Base-by-base conservation (phyloP, 2,329 filamentous ascomycete species). In the Talaromyces piceae region DNA sequence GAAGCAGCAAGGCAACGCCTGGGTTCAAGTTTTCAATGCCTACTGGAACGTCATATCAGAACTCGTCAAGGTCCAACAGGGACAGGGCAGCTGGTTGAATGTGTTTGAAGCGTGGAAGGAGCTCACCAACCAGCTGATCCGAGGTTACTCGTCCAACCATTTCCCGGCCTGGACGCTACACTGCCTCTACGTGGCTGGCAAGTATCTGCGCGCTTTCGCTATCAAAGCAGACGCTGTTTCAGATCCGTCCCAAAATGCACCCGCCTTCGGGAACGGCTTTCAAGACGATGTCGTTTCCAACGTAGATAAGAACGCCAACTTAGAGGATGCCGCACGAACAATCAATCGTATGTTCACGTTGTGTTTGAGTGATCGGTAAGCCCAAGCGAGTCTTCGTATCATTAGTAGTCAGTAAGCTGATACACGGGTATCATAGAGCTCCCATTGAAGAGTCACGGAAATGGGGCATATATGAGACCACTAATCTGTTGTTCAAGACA, bases 401-500 rank as follows among this genome's bases (percentile, higher is more conserved):
- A n/a, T n/a, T n/a, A n/a, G n/a, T 43, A 43, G 13, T 25, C 20
- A 22, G 31, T 18, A 41, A 20, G 6, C 31, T 16, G 46, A 48
- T 20, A 52, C 30, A 18, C 47, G 25, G n/a, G 26, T 25, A 13
- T 27, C 27, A 16, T 61, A 91, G 88, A 69, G 87, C 87, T 54
- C 83, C 87, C 12, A 75, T 96, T 41, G 83, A 90, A 63, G 87
- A 95, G 61, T 96, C 91, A 7, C 83, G 93, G 50, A 98, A 97
- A 80, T 98, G 93, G 93, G 94, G 89, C 5, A 87, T 95, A 45
- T 98, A 98, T 73, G 91, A 90, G 67, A 85, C 91, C 58, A 89
- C 91, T 63, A 97, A 95, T 65, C 79, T 98, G 6, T 77, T 96
- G 12, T 98, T 98, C 81, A 97, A 97, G 72, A 97, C 91, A 1